Conservation (phyloP, 371 early-diverging fungal species). For the Mucor plumbeus region DNA sequence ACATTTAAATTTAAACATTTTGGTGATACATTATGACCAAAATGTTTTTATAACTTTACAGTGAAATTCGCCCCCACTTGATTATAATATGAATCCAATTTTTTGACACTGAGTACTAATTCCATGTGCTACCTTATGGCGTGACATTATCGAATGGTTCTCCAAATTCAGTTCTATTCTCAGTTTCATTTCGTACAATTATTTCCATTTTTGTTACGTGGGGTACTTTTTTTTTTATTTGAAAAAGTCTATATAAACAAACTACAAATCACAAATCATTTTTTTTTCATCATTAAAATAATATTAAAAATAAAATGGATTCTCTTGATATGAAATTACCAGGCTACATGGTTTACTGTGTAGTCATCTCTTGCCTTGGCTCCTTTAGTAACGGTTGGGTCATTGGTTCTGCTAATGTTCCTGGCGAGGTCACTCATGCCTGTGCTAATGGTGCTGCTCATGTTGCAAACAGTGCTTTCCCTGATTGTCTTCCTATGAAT, state of each 20-base stretch:
- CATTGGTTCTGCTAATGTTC: constrained; percentile 54
- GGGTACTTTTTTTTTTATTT: not conserved
- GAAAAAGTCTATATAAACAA: not conserved
- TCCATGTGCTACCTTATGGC: not conserved
- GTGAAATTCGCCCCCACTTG: not conserved
- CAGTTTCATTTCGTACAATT: not conserved
- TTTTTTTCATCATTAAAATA: not conserved
- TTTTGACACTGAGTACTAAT: not conserved
- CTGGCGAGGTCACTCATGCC: constrained; percentile 37
- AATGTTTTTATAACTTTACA: not conserved
- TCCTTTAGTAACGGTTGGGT: constrained; percentile 52
- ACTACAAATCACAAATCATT: not conserved
- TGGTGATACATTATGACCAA: not conserved
- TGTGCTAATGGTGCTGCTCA: constrained; percentile 28
- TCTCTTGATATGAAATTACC: constrained; percentile 42
- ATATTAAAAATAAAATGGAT: constrained; percentile 11
- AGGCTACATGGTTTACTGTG: constrained; percentile 47
- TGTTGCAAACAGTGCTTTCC: constrained; percentile 18
- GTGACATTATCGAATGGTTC: constrained; percentile 1
- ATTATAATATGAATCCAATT: not conserved
- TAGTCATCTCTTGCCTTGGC: constrained; percentile 40
- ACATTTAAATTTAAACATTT: not conserved
- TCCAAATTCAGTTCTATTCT: not conserved
- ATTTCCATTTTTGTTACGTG: not conserved
- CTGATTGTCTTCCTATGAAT: constrained; percentile 38